A percentile compares a stretch with the other conserved stretches of the same genome.
Conservation (phyloP, 2,329 filamentous ascomycete genomes). For the Sphaerulina vaccinii region DNA sequence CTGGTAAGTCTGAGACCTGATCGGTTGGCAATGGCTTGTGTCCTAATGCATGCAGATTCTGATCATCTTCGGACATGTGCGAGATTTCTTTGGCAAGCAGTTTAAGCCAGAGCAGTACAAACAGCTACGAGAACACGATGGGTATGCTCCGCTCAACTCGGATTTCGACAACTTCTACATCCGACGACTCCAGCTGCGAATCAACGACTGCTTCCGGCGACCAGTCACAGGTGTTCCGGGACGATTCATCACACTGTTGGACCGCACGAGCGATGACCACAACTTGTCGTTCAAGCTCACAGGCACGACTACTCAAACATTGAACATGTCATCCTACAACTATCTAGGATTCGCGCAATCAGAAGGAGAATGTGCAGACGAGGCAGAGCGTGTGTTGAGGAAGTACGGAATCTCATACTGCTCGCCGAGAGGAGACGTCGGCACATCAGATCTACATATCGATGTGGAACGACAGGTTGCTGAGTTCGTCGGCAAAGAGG, state of each 20-base stretch:
- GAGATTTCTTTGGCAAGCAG: conserved; percentile 96
- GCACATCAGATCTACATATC: conserved; percentile 80
- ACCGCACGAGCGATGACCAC: conserved; percentile 86
- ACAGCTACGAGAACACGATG: conserved; percentile 77
- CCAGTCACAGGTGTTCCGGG: conserved; percentile 92
- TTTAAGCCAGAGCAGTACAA: conserved; percentile 86
- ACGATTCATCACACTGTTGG: conserved; percentile 86
- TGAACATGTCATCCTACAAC: conserved; percentile 99
- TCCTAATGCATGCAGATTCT: too few relatives aligned
- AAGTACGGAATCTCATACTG: conserved; percentile 81
- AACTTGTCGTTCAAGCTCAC: conserved; percentile 87
- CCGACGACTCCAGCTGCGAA: conserved; percentile 83
- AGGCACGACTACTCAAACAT: conserved; percentile 86
- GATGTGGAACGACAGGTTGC: conserved; percentile 91
- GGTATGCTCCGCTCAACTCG: conserved; percentile 92
- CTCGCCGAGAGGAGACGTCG: conserved; percentile 78
- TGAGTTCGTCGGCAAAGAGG: conserved; percentile 87
- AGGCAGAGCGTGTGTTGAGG: conserved; percentile 79
- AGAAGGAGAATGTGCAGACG: conserved; percentile 91
- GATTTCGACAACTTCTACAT: conserved; percentile 99
- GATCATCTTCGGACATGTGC: conserved; percentile 90
- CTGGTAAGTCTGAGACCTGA: too few relatives aligned
- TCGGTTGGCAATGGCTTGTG: too few relatives aligned
- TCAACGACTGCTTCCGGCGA: conserved; percentile 95
- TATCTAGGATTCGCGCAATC: conserved; percentile 98